Base-by-base conservation (phyloP, 2,329 filamentous ascomycete genomes). In the Clonostachys rosea region DNA sequence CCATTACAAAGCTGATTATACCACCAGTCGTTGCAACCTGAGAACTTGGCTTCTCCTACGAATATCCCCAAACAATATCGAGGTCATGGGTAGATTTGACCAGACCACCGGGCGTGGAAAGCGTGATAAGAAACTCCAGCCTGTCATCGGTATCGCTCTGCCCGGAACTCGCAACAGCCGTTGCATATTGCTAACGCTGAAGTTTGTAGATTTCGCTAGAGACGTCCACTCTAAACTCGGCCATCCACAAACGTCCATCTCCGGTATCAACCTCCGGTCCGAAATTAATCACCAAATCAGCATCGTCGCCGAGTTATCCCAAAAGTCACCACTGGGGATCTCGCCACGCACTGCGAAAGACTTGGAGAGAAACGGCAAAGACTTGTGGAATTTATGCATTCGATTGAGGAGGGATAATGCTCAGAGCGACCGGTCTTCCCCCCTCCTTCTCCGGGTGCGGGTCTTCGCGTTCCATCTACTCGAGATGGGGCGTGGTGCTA, bases 391-490 rank as follows among this genome's bases (percentile, higher is more conserved):
- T 52, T 59, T 76, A 6, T 82, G 81, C 39, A 81, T 82, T 2
- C 74, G 76, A 24, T 57, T 81, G 59, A 71, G 44, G 57, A 62
- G 50, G 47, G 61, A 51, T 37, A 53, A 14, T 41, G 52, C 42
- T 12, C 48, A 57, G 24, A 40, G 55, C 18, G 45, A 56, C 48
- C 2, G 47, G 55, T 5, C 53, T 59, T 1, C 44, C 40, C 67
- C 43, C 47, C 54, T 74, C 30, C 53, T 77, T 3, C 52, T 68
- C 7, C 59, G 69, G 13, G 63, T 65, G 12, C 70, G 77, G 40
- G 61, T 76, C 3, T 69, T 91, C 54, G 78, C 87, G 1, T 90
- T 89, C 56, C 66, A 84, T 13, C 64, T 92, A 47, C 69, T 95
- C 13, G 81, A 86, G 40, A 68, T 78, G 40, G 79, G 54, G 4